Evolutionary conservation across 2,329 filamentous ascomycete genomes (phyloP).

Genomic region (Phialemonium atrogriseum): DNA sequence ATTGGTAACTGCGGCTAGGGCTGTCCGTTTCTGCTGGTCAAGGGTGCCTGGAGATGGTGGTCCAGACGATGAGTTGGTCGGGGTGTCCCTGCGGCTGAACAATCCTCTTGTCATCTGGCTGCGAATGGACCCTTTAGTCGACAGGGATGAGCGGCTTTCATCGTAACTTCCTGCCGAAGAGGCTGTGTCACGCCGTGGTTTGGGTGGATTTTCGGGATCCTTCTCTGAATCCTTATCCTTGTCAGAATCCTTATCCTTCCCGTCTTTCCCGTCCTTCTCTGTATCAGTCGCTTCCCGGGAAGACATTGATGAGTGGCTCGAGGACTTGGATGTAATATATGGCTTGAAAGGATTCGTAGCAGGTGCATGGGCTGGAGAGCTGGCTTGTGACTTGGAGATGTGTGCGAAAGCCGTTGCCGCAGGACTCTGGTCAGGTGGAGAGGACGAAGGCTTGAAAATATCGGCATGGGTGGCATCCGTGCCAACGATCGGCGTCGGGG

Average conservation of each 20-base stretch:
- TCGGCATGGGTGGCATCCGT: conserved; percentile 61
- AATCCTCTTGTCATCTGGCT: conserved; percentile 13
- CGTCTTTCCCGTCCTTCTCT: conserved; percentile 27
- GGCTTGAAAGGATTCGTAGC: conserved; percentile 29
- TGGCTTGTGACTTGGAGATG: conserved; percentile 50
- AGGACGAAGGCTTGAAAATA: conserved; percentile 47
- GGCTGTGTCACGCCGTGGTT: conserved; percentile 23
- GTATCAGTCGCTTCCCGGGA: conserved; percentile 34
- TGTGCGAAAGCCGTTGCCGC: conserved; percentile 60
- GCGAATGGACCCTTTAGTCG: conserved; percentile 12
- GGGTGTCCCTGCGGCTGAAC: conserved; percentile 14
- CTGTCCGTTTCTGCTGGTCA: conserved; percentile 33
- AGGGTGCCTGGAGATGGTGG: conserved; percentile 7
- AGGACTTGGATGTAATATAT: conserved; percentile 28
- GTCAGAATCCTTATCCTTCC: conserved; percentile 17
- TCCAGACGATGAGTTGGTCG: conserved; percentile 6
- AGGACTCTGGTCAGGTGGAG: conserved; percentile 47
- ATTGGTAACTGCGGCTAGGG: conserved; percentile 46
- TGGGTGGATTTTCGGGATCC: too few relatives aligned
- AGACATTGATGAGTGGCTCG: conserved; percentile 42
- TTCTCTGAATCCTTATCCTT: too few relatives aligned
- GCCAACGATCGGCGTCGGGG: conserved; percentile 57
- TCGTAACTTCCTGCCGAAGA: conserved; percentile 24
- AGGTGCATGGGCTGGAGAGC: conserved; percentile 39
- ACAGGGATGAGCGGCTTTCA: conserved; percentile 12